Base-by-base conservation (phyloP, 2,329 filamentous ascomycete genomes). In the Hymenoscyphus fructigenus region DNA sequence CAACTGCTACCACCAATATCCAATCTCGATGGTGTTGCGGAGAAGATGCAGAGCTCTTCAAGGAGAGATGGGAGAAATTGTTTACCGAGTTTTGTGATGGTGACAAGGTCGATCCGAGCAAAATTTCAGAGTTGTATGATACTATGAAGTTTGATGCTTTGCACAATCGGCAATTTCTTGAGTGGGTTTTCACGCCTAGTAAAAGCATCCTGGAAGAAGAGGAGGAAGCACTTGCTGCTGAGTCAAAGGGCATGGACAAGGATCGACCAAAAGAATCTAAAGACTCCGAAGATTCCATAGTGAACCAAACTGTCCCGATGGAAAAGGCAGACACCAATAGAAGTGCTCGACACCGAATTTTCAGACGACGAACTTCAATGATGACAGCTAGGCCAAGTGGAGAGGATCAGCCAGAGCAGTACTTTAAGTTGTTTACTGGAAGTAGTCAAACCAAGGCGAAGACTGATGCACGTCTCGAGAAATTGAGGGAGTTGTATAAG, bases 91-190 rank as follows among this genome's bases (percentile, higher is more conserved):
- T 99, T 74, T 95, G 91, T 70, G 96, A 99, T 76, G 90, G 91
- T 1, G 95, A 99, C 74, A 99, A 99, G 81, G 93, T 98, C 20
- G 95, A 99, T 77, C 96, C 96, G 20, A 97, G 93, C 82, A 99
- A 99, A 81, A 94, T 99, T 67, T 97, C 93, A 5, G 95, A 99
- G 79, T 85, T 99, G 2, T 99, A 99, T 77, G 95, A 99, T 77
- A 98, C 94, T 23, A 98, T 99, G 95, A 99, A 99, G 78, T 99
- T 98, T 69, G 95, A 99, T 76, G 95, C 95, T 0, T 83, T 99
- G 15, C 96, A 99, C 78, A 99, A 99, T 75, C 88, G 95, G 2
- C 92, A 93, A 68, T 99, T 99, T 74, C 81, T 99, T 3, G 95
- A 99, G 77, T 98, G 95, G 92, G 90, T 97, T 0, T 99, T 99